Evolutionary conservation across 73 alveolate species (phyloP).

Genomic region (Halteria grandinella): DNA sequence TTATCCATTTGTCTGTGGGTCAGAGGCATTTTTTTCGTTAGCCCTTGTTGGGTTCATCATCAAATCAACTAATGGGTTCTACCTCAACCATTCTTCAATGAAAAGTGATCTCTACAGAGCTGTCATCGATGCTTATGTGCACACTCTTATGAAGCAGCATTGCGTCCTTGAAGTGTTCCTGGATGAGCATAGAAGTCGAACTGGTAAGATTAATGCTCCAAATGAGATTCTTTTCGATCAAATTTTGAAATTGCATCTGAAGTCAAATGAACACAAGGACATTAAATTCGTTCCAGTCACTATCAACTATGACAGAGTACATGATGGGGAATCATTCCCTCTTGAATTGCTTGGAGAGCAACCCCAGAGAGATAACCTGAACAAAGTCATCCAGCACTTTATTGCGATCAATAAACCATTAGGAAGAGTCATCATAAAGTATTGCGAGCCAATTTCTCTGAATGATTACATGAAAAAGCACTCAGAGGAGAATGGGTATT

Average conservation of each 20-base stretch:
- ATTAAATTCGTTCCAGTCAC: conserved; percentile 79
- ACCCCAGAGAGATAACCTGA: conserved; percentile 75
- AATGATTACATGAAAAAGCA: conserved; percentile 36
- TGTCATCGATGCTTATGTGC: too few relatives aligned
- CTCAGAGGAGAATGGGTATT: background rate
- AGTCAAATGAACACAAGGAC: too few relatives aligned
- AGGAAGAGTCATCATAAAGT: conserved; percentile 80
- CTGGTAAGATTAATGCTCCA: too few relatives aligned
- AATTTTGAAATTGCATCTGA: too few relatives aligned
- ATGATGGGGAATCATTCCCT: conserved; percentile 93
- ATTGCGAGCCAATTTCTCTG: conserved; percentile 81
- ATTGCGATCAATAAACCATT: conserved; percentile 27
- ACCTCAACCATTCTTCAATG: too few relatives aligned
- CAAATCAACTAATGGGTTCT: too few relatives aligned
- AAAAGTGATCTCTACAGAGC: too few relatives aligned
- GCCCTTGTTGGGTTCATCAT: too few relatives aligned
- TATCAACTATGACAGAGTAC: conserved; percentile 86
- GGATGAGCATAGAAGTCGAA: too few relatives aligned
- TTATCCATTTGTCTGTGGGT: conserved; percentile 87
- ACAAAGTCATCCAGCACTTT: conserved; percentile 67
- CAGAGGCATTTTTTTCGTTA: conserved; percentile 88
- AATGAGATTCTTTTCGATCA: too few relatives aligned
- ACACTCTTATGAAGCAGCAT: too few relatives aligned
- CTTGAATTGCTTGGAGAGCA: conserved; percentile 91
- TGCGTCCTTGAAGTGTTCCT: too few relatives aligned